phyloP scores from a whole-genome alignment of 176 grass and related monocot species.

The Saccharum spontaneum region DNA sequence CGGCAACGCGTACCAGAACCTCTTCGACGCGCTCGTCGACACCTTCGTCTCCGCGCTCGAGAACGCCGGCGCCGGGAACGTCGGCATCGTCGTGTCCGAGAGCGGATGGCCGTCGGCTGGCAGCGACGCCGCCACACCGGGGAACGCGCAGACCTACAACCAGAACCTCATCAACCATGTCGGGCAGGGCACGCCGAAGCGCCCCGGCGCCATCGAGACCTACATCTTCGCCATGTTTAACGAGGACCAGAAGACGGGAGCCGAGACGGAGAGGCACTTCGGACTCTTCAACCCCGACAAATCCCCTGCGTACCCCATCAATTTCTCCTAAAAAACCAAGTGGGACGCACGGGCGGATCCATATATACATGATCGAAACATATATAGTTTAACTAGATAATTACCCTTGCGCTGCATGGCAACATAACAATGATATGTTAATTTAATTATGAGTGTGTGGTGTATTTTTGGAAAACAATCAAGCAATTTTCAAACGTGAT shows the following conservation, averaged over 20 bases:
- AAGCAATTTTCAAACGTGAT: too few species aligned
- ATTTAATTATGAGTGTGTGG: too few species aligned
- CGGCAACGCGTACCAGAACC: conserved; percentile 54
- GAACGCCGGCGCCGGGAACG: conserved; percentile 30
- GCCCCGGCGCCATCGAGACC: conserved; percentile 37
- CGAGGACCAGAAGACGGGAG: conserved; percentile 39
- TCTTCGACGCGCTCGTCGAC: conserved; percentile 59
- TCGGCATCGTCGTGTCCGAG: conserved; percentile 58
- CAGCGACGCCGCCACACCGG: not conserved
- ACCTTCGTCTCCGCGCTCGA: conserved; percentile 52
- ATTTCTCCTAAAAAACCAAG: not conserved
- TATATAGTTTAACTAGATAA: too few species aligned
- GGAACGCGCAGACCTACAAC: conserved; percentile 61
- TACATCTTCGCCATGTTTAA: conserved; percentile 80
- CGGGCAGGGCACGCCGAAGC: conserved; percentile 49
- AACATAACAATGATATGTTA: too few species aligned
- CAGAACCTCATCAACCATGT: conserved; percentile 67
- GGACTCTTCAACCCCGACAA: conserved; percentile 57
- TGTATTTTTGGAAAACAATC: too few species aligned
- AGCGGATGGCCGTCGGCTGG: conserved; percentile 64
- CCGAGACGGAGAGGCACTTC: conserved; percentile 44
- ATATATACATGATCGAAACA: not conserved
- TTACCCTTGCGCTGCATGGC: too few species aligned
- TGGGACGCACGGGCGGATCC: not conserved
- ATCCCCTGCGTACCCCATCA: conserved; percentile 50